Percentiles rank a stretch among this genome's conserved stretches.
Conservation (phyloP, 78 protist genomes). For the Dictyostelium brefeldianum region DNA sequence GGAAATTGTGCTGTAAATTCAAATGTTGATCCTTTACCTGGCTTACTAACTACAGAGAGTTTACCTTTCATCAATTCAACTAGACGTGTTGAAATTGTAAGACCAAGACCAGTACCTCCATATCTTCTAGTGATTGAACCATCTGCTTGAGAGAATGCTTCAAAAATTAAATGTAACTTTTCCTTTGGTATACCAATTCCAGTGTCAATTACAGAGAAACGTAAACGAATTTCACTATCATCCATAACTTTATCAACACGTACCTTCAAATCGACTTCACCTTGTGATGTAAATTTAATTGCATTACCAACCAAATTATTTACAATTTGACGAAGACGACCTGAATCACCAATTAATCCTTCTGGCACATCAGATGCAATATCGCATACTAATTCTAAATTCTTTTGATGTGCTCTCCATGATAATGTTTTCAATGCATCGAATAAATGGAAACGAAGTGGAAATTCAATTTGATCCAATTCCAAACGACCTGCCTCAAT, state of each 20-base stretch:
- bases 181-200: slow-evolving; percentile 84
- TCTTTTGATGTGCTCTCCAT: slow-evolving; percentile 79
- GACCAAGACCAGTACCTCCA: slow-evolving; percentile 92
- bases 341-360: slow-evolving; percentile 72
- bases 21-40: slow-evolving; percentile 64
- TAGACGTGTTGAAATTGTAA: slow-evolving; percentile 84
- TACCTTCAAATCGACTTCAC: slow-evolving; percentile 62
- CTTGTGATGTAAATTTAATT: slow-evolving; percentile 82
- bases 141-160: slow-evolving; percentile 88
- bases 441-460: slow-evolving; percentile 38
- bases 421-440: slow-evolving; percentile 68
- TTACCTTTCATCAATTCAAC: slow-evolving; percentile 88
- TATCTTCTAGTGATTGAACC: slow-evolving; percentile 85
- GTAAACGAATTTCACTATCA: background rate
- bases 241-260: background rate
- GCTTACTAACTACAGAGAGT: slow-evolving; percentile 51
- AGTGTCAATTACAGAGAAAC: slow-evolving; percentile 70
- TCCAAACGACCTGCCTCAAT: slow-evolving; percentile 84
- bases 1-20: slow-evolving; percentile 80
- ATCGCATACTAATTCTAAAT: slow-evolving; percentile 67
- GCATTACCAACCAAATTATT: slow-evolving; percentile 83
- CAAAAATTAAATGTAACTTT: slow-evolving; percentile 74
- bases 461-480: slow-evolving; percentile 66
- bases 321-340: slow-evolving; percentile 80
- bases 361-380: slow-evolving; percentile 69